A percentile compares a stretch with the other conserved stretches of the same genome.
These are phyloP conservation scores for Phylloporus scabripes DNA, from an alignment of 768 basidiomycete genomes.

Conservation along the genomic window DNA sequence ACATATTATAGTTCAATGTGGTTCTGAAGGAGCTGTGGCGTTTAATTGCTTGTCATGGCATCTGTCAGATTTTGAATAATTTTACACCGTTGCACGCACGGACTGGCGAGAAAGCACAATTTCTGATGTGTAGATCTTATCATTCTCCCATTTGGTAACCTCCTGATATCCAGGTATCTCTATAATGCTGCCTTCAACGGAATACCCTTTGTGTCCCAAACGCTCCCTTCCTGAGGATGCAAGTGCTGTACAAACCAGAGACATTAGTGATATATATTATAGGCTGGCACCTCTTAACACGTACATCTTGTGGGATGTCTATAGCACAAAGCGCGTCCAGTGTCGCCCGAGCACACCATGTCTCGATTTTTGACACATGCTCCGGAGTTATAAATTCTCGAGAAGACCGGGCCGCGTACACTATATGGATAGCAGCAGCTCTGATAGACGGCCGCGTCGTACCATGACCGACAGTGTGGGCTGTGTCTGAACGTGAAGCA, in stretches of 20 bases:
- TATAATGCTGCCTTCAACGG: constrained; percentile 9
- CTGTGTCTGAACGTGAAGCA: constrained; percentile 5
- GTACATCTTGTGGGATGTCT: constrained; percentile 48
- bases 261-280: constrained; percentile 8
- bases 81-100: not conserved
- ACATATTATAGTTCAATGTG: constrained; percentile 8
- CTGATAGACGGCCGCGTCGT: constrained; percentile 41
- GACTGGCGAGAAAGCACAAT: not conserved
- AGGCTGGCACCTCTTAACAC: constrained; percentile 1
- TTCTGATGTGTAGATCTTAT: constrained; percentile 2
- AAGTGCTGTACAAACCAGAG: constrained; percentile 35
- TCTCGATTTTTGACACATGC: constrained; percentile 53
- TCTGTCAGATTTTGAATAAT: not conserved
- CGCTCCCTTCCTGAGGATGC: constrained; percentile 50
- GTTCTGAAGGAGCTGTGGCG: constrained; percentile 20
- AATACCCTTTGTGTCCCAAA: constrained; percentile 39
- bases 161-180: not conserved
- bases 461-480: constrained; percentile 3
- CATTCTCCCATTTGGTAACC: not conserved
- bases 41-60: constrained; percentile 13
- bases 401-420: constrained; percentile 72
- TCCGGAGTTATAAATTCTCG: constrained; percentile 71
- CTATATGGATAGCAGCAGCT: constrained; percentile 77
- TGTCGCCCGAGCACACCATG: constrained; percentile 56
- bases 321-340: constrained; percentile 50